Base-by-base conservation (phyloP, 768 basidiomycete species). In the Cyclocybe cylindracea region DNA sequence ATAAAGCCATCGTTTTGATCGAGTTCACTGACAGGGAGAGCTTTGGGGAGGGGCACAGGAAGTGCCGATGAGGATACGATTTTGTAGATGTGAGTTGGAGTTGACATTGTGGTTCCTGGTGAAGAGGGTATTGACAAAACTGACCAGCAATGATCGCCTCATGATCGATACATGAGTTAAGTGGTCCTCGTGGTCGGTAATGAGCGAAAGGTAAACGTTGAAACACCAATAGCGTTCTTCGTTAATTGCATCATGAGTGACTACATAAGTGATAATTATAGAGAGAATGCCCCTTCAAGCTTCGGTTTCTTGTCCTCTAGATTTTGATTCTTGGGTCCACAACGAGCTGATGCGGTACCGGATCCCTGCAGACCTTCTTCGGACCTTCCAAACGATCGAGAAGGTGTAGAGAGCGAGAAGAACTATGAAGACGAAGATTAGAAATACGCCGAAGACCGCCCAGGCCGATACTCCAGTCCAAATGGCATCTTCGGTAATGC, bases 1-100 rank as follows among this genome's bases (percentile, higher is more conserved):
- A 84, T 72, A 57, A 83, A 84, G 1, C 76, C 76, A 7, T 74
- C 75, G 4, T 55, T 44, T 36, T 64, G 46, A 53, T 85, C 83
- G 10, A 85, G 66, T 13, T 68, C 58, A 52, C 80, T 83, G 39
- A 84, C 60, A 14, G 81, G 80, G 24, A 85, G 71, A 3, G 55
- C 60, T 2, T 68, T 62, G 6, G 83, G 82, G 10, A 84, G 65
- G 1, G 68, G 69, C 6, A 62, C 61, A 2, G 72, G 64, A n/a
- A 77, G 66, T 7, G 73, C 56, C 7, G 74, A 67, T 36, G 70
- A 60, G 10, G 76, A 70, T 32, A 85, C 65, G 53, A 87, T 76
- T 58, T 86, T 87, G 72, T 86, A 87, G 54, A 87, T 46, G 64
- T 83, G 84, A 2, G 70, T 76, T 4, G 82, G 85, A 13, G 43